These are phyloP conservation scores for Lipomyces starkeyi DNA, from an alignment of 805 yeast genomes.

Conservation along the genomic window DNA sequence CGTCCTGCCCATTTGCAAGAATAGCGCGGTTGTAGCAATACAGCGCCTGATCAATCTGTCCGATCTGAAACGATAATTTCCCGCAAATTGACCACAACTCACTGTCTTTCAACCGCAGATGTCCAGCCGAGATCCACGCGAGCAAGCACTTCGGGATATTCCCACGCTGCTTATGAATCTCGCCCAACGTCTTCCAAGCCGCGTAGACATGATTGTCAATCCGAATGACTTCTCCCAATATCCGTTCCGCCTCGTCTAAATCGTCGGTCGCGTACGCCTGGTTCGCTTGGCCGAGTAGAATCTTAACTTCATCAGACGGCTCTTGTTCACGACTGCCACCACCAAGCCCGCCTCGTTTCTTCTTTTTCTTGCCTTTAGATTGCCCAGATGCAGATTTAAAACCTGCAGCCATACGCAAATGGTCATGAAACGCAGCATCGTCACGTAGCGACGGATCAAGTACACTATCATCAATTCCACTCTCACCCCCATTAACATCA, in stretches of 20 bases:
- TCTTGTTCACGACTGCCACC: conserved; percentile 30
- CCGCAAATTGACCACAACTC: conserved; percentile 80
- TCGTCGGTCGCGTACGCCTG: conserved; percentile 76
- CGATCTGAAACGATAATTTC: conserved; percentile 44
- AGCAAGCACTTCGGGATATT: conserved; percentile 73
- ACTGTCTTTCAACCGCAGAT: conserved; percentile 73
- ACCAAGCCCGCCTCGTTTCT: conserved; percentile 12
- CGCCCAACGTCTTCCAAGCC: conserved; percentile 89
- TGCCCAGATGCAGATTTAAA: conserved; percentile 7
- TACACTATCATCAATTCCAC: neutral
- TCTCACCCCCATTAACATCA: conserved; percentile 9
- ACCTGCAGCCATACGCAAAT: conserved; percentile 28
- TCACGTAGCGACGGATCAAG: conserved; percentile 18
- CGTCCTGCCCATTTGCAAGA: conserved; percentile 55
- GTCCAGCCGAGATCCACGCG: conserved; percentile 83
- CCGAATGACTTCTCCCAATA: conserved; percentile 63
- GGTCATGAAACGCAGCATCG: conserved; percentile 15
- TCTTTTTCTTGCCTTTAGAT: conserved; percentile 8
- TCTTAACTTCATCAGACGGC: conserved; percentile 67
- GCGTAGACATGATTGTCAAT: conserved; percentile 77
- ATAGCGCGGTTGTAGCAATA: conserved; percentile 77
- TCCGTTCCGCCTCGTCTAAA: conserved; percentile 46
- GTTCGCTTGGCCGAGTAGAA: conserved; percentile 72
- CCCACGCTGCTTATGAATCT: conserved; percentile 73
- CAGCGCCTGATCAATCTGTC: conserved; percentile 75